Evolutionary conservation across 305 asterid species (phyloP).

Genomic region (Striga hermonthica): DNA sequence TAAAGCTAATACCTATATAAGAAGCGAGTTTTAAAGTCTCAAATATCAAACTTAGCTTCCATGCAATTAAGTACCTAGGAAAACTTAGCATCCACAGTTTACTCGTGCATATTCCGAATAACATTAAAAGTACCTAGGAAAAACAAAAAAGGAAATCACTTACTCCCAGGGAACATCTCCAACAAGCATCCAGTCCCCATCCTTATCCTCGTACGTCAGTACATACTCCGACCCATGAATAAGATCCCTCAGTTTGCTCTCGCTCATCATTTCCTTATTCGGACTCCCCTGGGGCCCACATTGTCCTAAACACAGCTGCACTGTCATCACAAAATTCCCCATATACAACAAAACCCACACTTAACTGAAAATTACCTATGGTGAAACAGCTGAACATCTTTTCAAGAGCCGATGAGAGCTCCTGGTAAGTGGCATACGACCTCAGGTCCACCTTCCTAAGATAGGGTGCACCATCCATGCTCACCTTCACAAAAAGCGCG

Average conservation of each 20-base stretch:
- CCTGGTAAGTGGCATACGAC: slow-evolving; percentile 51
- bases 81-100: not conserved
- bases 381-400: slow-evolving; percentile 77
- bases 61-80: not conserved
- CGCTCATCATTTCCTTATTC: slow-evolving; percentile 45
- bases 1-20: not conserved
- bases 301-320: slow-evolving; percentile 37
- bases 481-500: slow-evolving; percentile 66
- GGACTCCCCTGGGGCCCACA: slow-evolving; percentile 51
- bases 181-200: slow-evolving; percentile 73
- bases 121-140: not conserved
- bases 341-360: not conserved
- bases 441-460: slow-evolving; percentile 75
- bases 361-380: slow-evolving; percentile 41
- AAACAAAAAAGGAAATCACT: slow-evolving; percentile 21
- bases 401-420: slow-evolving; percentile 68
- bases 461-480: slow-evolving; percentile 84
- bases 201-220: slow-evolving; percentile 61
- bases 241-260: slow-evolving; percentile 54
- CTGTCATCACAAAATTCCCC: not conserved
- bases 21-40: not conserved
- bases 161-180: slow-evolving; percentile 81
- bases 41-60: not conserved
- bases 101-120: not conserved
- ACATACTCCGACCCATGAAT: slow-evolving; percentile 64